Percentiles rank a stretch among this genome's conserved stretches.
These are phyloP conservation scores for Botrytis pseudocinerea DNA, from an alignment of 2,329 filamentous ascomycete species.

Conservation along the genomic window DNA sequence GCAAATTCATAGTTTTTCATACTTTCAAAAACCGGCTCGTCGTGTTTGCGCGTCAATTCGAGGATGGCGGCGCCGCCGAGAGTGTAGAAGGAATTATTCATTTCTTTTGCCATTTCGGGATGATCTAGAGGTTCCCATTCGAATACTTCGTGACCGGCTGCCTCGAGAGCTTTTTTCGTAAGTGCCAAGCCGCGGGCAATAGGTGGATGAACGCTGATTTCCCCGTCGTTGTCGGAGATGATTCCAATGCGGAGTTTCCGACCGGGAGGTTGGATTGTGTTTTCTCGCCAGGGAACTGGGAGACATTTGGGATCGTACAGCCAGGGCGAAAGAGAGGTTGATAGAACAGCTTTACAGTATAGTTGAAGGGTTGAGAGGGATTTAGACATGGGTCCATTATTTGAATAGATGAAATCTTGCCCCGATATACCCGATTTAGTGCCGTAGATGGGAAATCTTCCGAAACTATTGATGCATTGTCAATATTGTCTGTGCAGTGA, in stretches of 20 bases:
- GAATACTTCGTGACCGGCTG: constrained; percentile 21
- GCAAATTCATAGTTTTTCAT: constrained; percentile 39
- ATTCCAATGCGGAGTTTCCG: constrained; percentile 29
- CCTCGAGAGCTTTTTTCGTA: constrained; percentile 7
- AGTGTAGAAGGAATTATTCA: constrained; percentile 40
- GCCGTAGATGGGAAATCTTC: constrained; percentile 21
- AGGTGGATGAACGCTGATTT: constrained; percentile 19
- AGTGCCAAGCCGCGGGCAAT: constrained; percentile 19
- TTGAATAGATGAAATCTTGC: constrained; percentile 22
- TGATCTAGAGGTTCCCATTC: constrained; percentile 37
- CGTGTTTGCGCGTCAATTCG: constrained; percentile 34
- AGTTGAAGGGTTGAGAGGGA: constrained; percentile 12
- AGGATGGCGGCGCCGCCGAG: constrained; percentile 41
- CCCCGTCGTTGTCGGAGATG: constrained; percentile 26
- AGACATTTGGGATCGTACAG: constrained; percentile 43
- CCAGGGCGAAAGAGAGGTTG: constrained; percentile 37
- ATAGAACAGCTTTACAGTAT: constrained; percentile 26
- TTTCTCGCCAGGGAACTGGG: constrained; percentile 32
- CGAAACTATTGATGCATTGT: constrained; percentile 38
- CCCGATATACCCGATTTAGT: constrained; percentile 23
- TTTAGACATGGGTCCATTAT: constrained; percentile 22
- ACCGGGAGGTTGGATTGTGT: constrained; percentile 24
- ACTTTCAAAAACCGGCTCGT: constrained; percentile 36
- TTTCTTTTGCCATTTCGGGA: constrained; percentile 36
- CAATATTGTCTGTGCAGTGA: background rate